Evolutionary conservation across 257 asterid genomes (phyloP).

Genomic region (Mentha longifolia): DNA sequence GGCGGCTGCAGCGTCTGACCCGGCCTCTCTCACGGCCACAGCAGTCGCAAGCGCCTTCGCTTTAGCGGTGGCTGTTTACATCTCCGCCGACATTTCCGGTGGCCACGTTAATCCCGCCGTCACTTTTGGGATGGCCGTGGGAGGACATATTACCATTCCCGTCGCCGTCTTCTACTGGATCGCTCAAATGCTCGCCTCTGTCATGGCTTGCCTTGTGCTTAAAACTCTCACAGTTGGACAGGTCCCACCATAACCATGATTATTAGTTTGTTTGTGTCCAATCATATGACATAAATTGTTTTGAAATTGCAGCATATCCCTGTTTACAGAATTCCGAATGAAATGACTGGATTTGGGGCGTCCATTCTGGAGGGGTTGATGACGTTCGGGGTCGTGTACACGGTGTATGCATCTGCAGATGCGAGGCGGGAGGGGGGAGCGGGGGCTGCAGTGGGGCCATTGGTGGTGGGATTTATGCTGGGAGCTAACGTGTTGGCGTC

Average conservation of each 20-base stretch:
- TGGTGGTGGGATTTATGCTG: conserved; percentile 62
- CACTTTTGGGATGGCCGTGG: conserved; percentile 77
- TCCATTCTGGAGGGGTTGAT: conserved; percentile 70
- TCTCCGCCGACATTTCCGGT: conserved; percentile 68
- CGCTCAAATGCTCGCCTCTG: conserved; percentile 70
- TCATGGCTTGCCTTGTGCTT: conserved; percentile 66
- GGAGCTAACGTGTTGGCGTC: conserved; percentile 87
- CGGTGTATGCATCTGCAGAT: conserved; percentile 67
- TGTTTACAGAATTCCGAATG: conserved; percentile 50
- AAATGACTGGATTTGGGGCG: conserved; percentile 93
- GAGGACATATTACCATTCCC: conserved; percentile 69
- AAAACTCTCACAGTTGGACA: conserved; percentile 55
- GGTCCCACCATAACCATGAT: conserved; percentile 35
- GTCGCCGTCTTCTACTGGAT: conserved; percentile 69
- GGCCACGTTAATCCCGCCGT: conserved; percentile 95
- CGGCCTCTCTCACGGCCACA: conserved; percentile 50
- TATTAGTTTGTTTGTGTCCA: too few relatives aligned
- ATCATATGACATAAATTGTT: too few relatives aligned
- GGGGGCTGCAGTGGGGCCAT: conserved; percentile 61
- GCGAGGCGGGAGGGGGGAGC: conserved; percentile 47
- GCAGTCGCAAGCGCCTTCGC: conserved; percentile 74
- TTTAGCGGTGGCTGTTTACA: conserved; percentile 60
- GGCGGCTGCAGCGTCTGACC: conserved; percentile 30
- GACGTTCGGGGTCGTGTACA: conserved; percentile 79
- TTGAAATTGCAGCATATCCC: conserved; percentile 50